A percentile compares a stretch with the other conserved stretches of the same genome.
phyloP scores from a whole-genome alignment of 352 stramenopile species.

The Phytophthora cajani region DNA sequence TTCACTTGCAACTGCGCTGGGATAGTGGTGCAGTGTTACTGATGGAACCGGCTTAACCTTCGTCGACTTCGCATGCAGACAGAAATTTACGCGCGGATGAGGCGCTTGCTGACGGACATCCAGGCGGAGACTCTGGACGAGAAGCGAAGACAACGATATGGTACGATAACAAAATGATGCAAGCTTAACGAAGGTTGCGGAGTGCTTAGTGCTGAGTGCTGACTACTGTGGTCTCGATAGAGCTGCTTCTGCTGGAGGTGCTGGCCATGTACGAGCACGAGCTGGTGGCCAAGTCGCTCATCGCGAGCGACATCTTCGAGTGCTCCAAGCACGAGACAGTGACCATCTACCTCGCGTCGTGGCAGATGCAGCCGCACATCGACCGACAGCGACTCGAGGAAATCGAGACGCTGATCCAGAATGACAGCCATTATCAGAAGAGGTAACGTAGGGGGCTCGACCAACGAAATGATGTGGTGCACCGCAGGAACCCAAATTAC shows the following conservation, averaged over 20 bases:
- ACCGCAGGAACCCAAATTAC: not conserved
- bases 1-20: not conserved
- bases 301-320: slow-evolving; percentile 73
- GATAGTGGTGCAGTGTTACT: too few species aligned
- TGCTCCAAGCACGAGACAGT: slow-evolving; percentile 72
- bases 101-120: slow-evolving; percentile 37
- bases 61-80: slow-evolving; percentile 21
- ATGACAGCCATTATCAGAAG: slow-evolving; percentile 63
- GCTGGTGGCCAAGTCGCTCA: slow-evolving; percentile 79
- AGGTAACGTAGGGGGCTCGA: slow-evolving; percentile 1
- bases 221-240: slow-evolving; percentile 35
- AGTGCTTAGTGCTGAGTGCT: slow-evolving; percentile 14
- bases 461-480: slow-evolving; percentile 1
- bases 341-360: slow-evolving; percentile 81
- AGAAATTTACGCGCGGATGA: slow-evolving; percentile 57
- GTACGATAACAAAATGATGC: slow-evolving; percentile 27
- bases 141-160: slow-evolving; percentile 49
- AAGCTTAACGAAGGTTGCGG: not conserved
- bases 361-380: slow-evolving; percentile 89
- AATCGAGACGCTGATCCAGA: slow-evolving; percentile 65
- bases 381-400: slow-evolving; percentile 69
- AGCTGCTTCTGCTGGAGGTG: slow-evolving; percentile 67
- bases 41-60: too few species aligned
- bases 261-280: slow-evolving; percentile 83
- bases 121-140: slow-evolving; percentile 36